A percentile compares a stretch with the other conserved stretches of the same genome.
phyloP scores from a whole-genome alignment of 1,284 basidiomycete genomes.

The Cutaneotrichosporon mucoides region DNA sequence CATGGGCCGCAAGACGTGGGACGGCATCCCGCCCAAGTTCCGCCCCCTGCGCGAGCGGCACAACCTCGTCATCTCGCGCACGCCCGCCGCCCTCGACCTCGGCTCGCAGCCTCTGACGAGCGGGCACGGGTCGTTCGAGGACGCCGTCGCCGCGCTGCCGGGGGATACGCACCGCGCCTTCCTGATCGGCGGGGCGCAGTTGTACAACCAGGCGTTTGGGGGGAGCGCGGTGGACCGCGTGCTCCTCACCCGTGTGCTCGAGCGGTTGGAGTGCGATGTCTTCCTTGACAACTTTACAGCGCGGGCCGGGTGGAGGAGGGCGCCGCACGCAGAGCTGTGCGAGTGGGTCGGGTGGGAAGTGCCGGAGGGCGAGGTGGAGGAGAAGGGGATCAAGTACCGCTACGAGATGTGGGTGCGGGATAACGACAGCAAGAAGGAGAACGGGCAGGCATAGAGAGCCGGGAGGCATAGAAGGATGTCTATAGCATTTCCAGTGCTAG shows the following conservation, averaged over 20 bases:
- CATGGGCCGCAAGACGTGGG: slow-evolving; percentile 98
- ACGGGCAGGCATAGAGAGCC: not conserved
- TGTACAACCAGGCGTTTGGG: slow-evolving; percentile 68
- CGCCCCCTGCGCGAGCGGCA: slow-evolving; percentile 71
- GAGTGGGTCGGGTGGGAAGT: slow-evolving; percentile 78
- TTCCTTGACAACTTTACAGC: slow-evolving; percentile 72
- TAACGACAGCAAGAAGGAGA: too few relatives aligned
- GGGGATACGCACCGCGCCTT: slow-evolving; percentile 53
- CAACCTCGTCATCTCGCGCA: slow-evolving; percentile 75
- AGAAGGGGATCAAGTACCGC: slow-evolving; percentile 76
- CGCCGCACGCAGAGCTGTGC: slow-evolving; percentile 60
- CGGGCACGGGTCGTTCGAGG: slow-evolving; percentile 33
- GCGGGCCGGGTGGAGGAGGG: slow-evolving; percentile 56
- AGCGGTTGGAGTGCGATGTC: slow-evolving; percentile 72
- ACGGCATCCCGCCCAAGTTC: slow-evolving; percentile 87
- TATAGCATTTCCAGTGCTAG: slow-evolving; percentile 11
- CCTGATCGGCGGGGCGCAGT: slow-evolving; percentile 82
- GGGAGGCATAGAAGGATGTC: slow-evolving; percentile 32
- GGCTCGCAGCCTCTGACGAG: slow-evolving; percentile 49
- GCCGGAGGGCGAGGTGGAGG: slow-evolving; percentile 66
- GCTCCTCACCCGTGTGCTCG: slow-evolving; percentile 76
- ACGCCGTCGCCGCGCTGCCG: slow-evolving; percentile 30
- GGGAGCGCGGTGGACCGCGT: slow-evolving; percentile 64
- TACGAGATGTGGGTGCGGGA: slow-evolving; percentile 80
- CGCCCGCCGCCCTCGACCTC: slow-evolving; percentile 58